Evolutionary conservation across 495 filamentous ascomycete genomes (phyloP).

Genomic region (Aspergillus homomorphus): DNA sequence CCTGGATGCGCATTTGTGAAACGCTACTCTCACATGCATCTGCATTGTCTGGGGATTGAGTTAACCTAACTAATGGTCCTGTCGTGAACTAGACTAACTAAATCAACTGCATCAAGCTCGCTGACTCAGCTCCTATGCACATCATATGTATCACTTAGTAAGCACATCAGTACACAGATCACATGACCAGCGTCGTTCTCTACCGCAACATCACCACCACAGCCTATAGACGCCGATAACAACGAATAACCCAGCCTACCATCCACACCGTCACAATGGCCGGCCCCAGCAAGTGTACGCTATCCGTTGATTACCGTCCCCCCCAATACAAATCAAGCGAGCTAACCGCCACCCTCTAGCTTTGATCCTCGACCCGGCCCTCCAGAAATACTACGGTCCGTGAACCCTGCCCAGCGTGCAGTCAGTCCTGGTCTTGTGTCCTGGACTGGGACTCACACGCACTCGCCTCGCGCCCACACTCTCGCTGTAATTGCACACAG

Average conservation of each 20-base stretch:
- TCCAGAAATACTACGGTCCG: conserved; percentile 72
- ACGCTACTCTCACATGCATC: too few relatives aligned
- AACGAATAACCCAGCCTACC: neutral
- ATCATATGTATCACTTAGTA: neutral
- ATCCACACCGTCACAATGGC: conserved; percentile 38
- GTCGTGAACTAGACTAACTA: too few relatives aligned
- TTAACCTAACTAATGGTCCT: too few relatives aligned
- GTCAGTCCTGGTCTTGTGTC: neutral
- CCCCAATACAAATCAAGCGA: neutral
- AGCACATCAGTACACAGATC: neutral
- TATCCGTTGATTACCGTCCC: too few relatives aligned
- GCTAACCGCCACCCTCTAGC: conserved; percentile 27
- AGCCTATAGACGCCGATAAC: conserved; percentile 8
- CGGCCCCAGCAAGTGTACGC: conserved; percentile 50
- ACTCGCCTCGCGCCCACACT: too few relatives aligned
- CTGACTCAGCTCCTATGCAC: conserved; percentile 2
- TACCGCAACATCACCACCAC: conserved; percentile 7
- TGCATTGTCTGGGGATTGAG: too few relatives aligned
- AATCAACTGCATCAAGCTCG: neutral
- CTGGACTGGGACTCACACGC: too few relatives aligned
- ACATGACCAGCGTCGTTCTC: conserved; percentile 3
- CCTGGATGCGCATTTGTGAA: too few relatives aligned
- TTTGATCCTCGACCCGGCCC: conserved; percentile 70
- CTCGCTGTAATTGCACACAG: too few relatives aligned
- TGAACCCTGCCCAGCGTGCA: neutral